Base-by-base conservation (phyloP, 1,284 basidiomycete genomes). In the Tilletia indica region DNA sequence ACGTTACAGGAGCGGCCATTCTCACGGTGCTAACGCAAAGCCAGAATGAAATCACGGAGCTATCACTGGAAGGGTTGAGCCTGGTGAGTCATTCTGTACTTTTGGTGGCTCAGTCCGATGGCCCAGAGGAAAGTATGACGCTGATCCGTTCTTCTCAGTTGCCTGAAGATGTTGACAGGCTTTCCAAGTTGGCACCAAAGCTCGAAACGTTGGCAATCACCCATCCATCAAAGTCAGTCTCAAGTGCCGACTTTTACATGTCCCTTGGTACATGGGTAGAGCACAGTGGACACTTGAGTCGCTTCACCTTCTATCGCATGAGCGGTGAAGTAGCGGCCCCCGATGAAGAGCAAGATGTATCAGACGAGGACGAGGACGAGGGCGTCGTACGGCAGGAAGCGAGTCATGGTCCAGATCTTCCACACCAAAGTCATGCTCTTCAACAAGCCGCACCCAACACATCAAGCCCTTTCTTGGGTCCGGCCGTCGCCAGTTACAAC, bases 21-120 rank as follows among this genome's bases (percentile, higher is more conserved):
- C 64, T 72, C 21, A 64, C 77, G 1, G 67, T 83, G 19, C 73
- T 81, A 2, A 71, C 72, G 3, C 47, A 34, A 9, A 72, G 73
- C 36, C 54, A 68, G 5, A 34, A 49, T 42, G 71, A 71, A 5
- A 64, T 83, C 4, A 71, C 68, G 5, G 75, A 79, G 19, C 75
- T 83, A 12, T 75, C 78, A 2, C 72, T 83, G 56, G 82, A 83
- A 68, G 76, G 78, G 3, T 72, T 83, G 66, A 64, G 56, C 1
- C 25, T 78, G 11, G 66, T 71, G 47, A 54, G 70, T 67, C 2
- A 25, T 51, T 68, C 16, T 54, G 69, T 34, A 11, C 21, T n/a
- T 47, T 31, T 36, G 12, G 19, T 16, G 6, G 25, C 36, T 19
- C 51, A 5, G 14, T 42, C 12, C 12, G 25, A 48, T n/a, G 16